Evolutionary conservation across 192 early-diverging fungal species (phyloP).

Genomic region (Coemansia reversa): DNA sequence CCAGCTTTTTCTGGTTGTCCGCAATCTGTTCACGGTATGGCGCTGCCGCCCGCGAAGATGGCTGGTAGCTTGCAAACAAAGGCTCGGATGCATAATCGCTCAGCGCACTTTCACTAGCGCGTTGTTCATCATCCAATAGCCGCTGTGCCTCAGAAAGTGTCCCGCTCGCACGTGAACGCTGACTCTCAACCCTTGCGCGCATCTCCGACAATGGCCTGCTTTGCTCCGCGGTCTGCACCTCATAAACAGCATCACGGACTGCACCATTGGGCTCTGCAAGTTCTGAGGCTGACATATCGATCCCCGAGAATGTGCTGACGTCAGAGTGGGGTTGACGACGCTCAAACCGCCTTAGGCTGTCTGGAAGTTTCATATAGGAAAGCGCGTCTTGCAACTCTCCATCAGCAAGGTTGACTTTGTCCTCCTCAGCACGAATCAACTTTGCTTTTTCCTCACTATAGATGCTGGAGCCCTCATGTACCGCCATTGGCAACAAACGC

Average conservation of each 20-base stretch:
- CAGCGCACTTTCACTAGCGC: conserved; percentile 73
- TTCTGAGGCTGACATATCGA: conserved; percentile 43
- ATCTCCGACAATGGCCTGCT: conserved; percentile 57
- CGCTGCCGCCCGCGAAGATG: conserved; percentile 71
- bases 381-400: conserved; percentile 79
- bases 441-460: conserved; percentile 98
- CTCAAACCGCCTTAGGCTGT: conserved; percentile 76
- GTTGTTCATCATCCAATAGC: conserved; percentile 83
- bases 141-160: conserved; percentile 64
- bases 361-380: conserved; percentile 84
- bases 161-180: conserved; percentile 65
- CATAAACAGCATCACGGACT: conserved; percentile 63
- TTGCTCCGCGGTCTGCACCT: conserved; percentile 61
- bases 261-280: conserved; percentile 59
- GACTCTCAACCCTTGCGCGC: conserved; percentile 62
- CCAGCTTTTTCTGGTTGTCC: conserved; percentile 72
- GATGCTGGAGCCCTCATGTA: conserved; percentile 88
- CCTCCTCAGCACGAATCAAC: conserved; percentile 78
- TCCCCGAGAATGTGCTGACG: conserved; percentile 15
- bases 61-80: conserved; percentile 74
- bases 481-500: conserved; percentile 84
- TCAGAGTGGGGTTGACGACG: conserved; percentile 46
- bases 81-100: conserved; percentile 74
- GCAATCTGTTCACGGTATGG: conserved; percentile 74
- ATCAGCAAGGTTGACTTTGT: conserved; percentile 77